Evolutionary conservation across 805 yeast species (phyloP), one percentile per base, ranked within the genome.

Genomic region (Priceomyces melissophilus): DNA sequence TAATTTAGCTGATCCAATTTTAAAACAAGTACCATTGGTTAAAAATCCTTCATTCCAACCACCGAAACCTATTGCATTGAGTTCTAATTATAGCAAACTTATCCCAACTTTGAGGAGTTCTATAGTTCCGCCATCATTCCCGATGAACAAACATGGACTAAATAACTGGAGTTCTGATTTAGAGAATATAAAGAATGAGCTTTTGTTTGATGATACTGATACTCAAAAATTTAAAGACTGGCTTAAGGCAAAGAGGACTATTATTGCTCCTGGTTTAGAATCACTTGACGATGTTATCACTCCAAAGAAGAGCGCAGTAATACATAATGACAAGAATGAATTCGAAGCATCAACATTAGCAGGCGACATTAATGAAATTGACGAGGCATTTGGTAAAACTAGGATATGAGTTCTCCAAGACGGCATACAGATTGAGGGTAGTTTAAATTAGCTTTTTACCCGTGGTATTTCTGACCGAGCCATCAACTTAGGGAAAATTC

Each of bases 11-110:
- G 79, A 78, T 45, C 68, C 76, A 0, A 45, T 73, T 10, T 61
- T 79, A 4, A 63, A 72, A 28, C 79, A 78, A 45, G 72, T 80
- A 0, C 84, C 85, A 0, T 65, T 80, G 30, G 71, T 77, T 11
- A 63, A 73, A 30, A 76, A 79, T 42, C 83, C 81, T 3, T 60
- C 62, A 17, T 69, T 60, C 45, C 72, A 67, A 41, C 76, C 81
- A 1, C 84, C 85, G 12, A 74, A 69, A 43, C 75, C 83, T 0
- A 69, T 79, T 10, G 70, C 78, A 5, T 61, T 80, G 29, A 77
- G 81, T 29, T 57, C 69, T 26, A 72, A 72, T 46, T 81, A 74
- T 55, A 61, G 58, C 12, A 64, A 64, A 43, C 47, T 69, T 16
- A 50, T 69, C 15, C 66, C 72, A 3, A 57, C 64, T 14, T 44